These are phyloP conservation scores for Ilex paraguariensis DNA, from an alignment of 305 asterid genomes.

Conservation along the genomic window DNA sequence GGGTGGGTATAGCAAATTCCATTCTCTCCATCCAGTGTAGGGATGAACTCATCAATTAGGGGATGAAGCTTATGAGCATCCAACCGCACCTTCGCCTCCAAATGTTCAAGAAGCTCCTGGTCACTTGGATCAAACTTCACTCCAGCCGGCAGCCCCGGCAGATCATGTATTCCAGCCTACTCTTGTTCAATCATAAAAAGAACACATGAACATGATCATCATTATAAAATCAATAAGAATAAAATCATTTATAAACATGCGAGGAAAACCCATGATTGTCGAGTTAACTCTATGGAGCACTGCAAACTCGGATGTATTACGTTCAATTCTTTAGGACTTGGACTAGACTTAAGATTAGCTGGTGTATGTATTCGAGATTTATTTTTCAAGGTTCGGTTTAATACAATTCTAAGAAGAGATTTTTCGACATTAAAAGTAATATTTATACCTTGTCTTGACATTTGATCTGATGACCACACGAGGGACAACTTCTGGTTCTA, in stretches of 20 bases:
- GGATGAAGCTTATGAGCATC: slow-evolving; percentile 38
- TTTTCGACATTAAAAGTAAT: too few species aligned
- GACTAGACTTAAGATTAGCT: too few species aligned
- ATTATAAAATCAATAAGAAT: not conserved
- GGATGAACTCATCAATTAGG: slow-evolving; percentile 8
- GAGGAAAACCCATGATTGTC: too few species aligned
- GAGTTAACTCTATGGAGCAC: too few species aligned
- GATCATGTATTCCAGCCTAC: slow-evolving; percentile 33
- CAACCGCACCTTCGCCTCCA: slow-evolving; percentile 38
- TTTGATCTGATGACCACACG: slow-evolving; percentile 33
- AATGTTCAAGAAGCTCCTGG: slow-evolving; percentile 40
- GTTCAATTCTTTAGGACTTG: too few species aligned
- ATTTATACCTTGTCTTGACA: slow-evolving; percentile 28
- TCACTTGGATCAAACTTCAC: slow-evolving; percentile 42
- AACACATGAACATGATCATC: not conserved
- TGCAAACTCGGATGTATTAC: too few species aligned
- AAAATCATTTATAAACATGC: not conserved
- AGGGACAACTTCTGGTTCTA: slow-evolving; percentile 23
- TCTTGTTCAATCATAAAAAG: not conserved
- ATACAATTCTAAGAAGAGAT: too few species aligned
- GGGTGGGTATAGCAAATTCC: slow-evolving; percentile 17
- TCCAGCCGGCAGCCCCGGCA: slow-evolving; percentile 19
- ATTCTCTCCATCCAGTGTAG: too few species aligned
- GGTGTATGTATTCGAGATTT: too few species aligned
- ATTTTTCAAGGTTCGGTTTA: too few species aligned